These are phyloP conservation scores for Rhododendron simsii DNA, from an alignment of 148 eudicot genomes.

Conservation along the genomic window DNA sequence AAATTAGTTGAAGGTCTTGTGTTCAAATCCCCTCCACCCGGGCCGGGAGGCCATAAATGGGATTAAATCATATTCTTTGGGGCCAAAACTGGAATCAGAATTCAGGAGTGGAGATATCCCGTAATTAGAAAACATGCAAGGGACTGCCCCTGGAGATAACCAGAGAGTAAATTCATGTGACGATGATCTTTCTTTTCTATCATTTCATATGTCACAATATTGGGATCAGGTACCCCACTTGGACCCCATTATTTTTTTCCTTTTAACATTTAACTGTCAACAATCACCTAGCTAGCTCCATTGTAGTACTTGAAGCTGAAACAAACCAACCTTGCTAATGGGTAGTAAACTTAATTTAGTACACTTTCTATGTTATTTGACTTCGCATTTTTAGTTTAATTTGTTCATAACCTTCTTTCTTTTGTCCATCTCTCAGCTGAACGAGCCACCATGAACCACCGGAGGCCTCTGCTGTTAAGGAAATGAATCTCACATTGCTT, in stretches of 20 bases:
- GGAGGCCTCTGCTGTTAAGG: too few species aligned
- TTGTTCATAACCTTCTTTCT: neutral
- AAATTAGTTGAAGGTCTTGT: too few species aligned
- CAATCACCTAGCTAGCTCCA: neutral
- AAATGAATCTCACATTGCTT: too few species aligned
- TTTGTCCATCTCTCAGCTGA: neutral
- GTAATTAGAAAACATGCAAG: neutral
- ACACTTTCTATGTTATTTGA: too few species aligned
- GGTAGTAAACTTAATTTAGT: too few species aligned
- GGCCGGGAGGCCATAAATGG: too few species aligned
- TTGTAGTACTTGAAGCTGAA: neutral
- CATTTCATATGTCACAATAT: neutral
- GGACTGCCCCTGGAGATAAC: neutral
- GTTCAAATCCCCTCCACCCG: too few species aligned
- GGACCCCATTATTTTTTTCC: neutral
- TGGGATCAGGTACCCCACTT: neutral
- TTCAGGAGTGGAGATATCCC: neutral
- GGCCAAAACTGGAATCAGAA: neutral
- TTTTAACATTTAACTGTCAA: neutral
- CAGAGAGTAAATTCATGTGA: neutral
- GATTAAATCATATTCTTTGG: too few species aligned
- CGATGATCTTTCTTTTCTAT: slow-evolving; percentile 2
- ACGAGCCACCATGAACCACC: neutral
- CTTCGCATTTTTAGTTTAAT: too few species aligned
- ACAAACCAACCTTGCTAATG: neutral